Base-by-base conservation (phyloP, 768 basidiomycete genomes). In the Panellus pusillus region DNA sequence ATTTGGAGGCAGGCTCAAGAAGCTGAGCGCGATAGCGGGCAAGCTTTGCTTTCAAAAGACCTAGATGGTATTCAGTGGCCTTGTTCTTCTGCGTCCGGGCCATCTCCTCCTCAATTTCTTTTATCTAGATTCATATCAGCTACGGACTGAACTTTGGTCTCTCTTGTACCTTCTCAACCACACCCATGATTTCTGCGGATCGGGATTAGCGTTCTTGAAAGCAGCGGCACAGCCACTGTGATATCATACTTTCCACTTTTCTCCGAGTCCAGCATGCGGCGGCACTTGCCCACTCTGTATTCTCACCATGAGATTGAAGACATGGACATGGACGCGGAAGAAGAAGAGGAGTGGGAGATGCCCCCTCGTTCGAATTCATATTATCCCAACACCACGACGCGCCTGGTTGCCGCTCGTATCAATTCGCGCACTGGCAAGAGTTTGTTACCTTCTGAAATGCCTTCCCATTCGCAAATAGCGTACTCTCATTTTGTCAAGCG, bases 21-120 rank as follows among this genome's bases (percentile, higher is more conserved):
- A 99, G 82, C 66, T 98, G 93, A 1, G 92, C 92, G 29, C 96
- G 86, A 70, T 98, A 98, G 47, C 92, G 84, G 2, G 95, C 94
- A 17, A 96, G 78, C 69, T 97, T 98, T 56, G 95, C 94, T 73
- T 97, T 97, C 54, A 96, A 77, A 39, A 94, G 80, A 64, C 93
- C 93, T 46, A 97, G 80, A 73, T 96, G 94, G 65, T 95, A 95
- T 68, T 95, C 93, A 45, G 93, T 96, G 45, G 93, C 93, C 81
- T 92, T 96, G 72, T 98, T 98, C 78, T 98, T 98, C 75, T 96
- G 93, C 45, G 93, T 98, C 72, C 93, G 82, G 60, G 91, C 87
- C 95, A 98, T 97, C 82, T 98, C 95, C 84, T 93, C 92, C 81
- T 98, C 92, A 58, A 96, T 96, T 70, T 91, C 93, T 70, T 93